Conservation (phyloP, 257 asterid genomes). For the Nemophila menziesii region DNA sequence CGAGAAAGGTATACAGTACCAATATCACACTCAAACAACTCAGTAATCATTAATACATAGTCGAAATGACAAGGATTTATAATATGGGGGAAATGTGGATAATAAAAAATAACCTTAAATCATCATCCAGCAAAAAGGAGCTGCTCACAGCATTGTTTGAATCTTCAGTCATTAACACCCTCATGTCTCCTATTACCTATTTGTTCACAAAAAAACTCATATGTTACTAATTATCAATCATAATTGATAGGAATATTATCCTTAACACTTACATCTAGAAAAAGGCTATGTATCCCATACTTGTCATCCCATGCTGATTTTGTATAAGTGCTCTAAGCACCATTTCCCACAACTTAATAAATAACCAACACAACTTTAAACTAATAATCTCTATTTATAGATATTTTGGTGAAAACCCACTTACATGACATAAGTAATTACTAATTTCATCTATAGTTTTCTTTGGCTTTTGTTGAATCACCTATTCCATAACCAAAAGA, state of each 20-base stretch:
- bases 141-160: slow-evolving; percentile 96
- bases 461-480: slow-evolving; percentile 98
- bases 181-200: slow-evolving; percentile 92
- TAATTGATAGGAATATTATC: neutral
- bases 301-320: slow-evolving; percentile 99
- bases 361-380: neutral
- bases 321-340: slow-evolving; percentile 94
- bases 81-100: slow-evolving; percentile 9
- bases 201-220: too few species aligned
- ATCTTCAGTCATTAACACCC: slow-evolving; percentile 89
- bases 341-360: slow-evolving; percentile 28
- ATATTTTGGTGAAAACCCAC: slow-evolving; percentile 16
- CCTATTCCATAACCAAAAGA: slow-evolving; percentile 36
- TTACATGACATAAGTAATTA: slow-evolving; percentile 91
- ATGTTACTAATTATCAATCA: too few species aligned
- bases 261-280: slow-evolving; percentile 56
- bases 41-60: slow-evolving; percentile 2
- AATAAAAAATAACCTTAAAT: slow-evolving; percentile 63
- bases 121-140: slow-evolving; percentile 93
- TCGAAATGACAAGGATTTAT: neutral
- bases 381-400: neutral
- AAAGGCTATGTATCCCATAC: slow-evolving; percentile 93
- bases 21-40: slow-evolving; percentile 11
- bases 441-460: slow-evolving; percentile 91
- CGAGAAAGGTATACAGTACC: slow-evolving; percentile 95